Evolutionary conservation across 148 eudicot species (phyloP).

Genomic region (Simmondsia chinensis): DNA sequence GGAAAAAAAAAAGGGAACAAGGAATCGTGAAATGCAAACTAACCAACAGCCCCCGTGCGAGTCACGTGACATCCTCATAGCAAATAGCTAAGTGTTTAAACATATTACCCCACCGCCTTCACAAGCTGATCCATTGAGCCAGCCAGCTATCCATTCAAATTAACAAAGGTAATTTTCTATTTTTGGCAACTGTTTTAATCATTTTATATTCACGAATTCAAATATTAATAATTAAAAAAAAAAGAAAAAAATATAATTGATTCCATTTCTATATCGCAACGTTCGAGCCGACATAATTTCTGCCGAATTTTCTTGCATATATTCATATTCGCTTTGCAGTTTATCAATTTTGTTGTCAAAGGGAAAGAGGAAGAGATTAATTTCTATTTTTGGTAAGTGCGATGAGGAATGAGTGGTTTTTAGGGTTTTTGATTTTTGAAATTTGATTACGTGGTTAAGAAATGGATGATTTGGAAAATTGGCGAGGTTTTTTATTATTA

Average conservation of each 20-base stretch:
- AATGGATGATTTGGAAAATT: neutral
- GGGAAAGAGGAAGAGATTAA: too few relatives aligned
- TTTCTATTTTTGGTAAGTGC: conserved; percentile 17
- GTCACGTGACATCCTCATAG: too few relatives aligned
- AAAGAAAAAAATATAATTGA: conserved; percentile 1
- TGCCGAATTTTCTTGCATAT: too few relatives aligned
- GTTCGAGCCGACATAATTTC: too few relatives aligned
- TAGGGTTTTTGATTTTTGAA: conserved; percentile 9
- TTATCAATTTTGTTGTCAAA: too few relatives aligned
- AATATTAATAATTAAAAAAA: neutral
- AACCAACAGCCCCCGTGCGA: too few relatives aligned
- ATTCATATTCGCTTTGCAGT: too few relatives aligned
- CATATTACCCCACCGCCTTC: neutral
- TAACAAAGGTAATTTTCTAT: conserved; percentile 7
- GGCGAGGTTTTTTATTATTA: conserved; percentile 3
- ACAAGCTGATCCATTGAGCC: neutral
- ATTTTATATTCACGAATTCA: neutral
- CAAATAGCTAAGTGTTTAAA: neutral
- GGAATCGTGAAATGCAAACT: too few relatives aligned
- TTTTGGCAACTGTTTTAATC: conserved; percentile 12
- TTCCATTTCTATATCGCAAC: too few relatives aligned
- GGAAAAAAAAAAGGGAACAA: too few relatives aligned
- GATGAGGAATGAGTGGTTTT: neutral
- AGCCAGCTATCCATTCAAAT: neutral
- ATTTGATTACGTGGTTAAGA: neutral